Conservation (phyloP, 805 yeast species). For the Millerozyma miso region DNA sequence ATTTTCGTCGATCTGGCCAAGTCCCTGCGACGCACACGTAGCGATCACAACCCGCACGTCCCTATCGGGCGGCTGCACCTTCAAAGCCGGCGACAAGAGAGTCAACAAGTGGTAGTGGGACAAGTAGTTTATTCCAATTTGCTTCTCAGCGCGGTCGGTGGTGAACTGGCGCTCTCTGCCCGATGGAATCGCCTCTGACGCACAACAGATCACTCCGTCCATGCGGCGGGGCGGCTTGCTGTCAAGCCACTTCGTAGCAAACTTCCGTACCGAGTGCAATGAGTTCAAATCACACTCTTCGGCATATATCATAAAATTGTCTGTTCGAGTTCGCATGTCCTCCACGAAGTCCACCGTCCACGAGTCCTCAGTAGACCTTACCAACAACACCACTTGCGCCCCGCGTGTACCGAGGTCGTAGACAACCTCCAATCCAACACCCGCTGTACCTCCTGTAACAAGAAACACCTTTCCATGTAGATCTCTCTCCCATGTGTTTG, state of each 20-base stretch:
- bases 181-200: constrained; percentile 76
- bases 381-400: constrained; percentile 77
- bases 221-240: constrained; percentile 85
- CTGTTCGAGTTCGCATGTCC: constrained; percentile 66
- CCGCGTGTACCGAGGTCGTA: constrained; percentile 74
- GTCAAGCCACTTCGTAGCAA: constrained; percentile 93
- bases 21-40: constrained; percentile 71
- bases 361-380: constrained; percentile 55
- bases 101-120: constrained; percentile 80
- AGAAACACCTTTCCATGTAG: constrained; percentile 84
- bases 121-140: constrained; percentile 76
- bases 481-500: constrained; percentile 89
- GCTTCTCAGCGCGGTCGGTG: constrained; percentile 80
- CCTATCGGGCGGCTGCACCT: constrained; percentile 90
- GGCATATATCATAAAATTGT: constrained; percentile 78
- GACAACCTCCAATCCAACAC: constrained; percentile 76
- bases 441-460: constrained; percentile 92
- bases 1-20: constrained; percentile 66
- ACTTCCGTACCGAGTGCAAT: constrained; percentile 71
- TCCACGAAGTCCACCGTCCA: constrained; percentile 81
- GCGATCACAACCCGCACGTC: constrained; percentile 83
- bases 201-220: constrained; percentile 87
- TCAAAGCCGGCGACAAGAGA: constrained; percentile 74
- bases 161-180: constrained; percentile 62
- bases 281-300: constrained; percentile 82